Evolutionary conservation across 108 stramenopile genomes (phyloP), one percentile per base, ranked within the genome.

Genomic region (Bacterosira constricta): DNA sequence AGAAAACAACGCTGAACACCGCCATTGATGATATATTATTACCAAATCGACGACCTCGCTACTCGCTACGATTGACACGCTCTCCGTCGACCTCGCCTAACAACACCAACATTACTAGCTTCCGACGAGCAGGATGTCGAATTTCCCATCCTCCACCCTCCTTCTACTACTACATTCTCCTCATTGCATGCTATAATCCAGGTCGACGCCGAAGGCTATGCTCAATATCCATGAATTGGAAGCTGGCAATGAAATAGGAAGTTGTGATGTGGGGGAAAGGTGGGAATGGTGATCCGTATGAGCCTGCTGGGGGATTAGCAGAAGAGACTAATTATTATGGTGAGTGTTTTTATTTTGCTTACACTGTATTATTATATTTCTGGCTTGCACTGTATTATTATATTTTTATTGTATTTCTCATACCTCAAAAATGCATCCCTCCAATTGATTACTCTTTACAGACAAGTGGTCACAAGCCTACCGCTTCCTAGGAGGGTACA

Each of bases 381-480:
- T n/a, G n/a, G 12, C 41, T 3, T 11, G 2, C 12, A n/a, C 41
- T 42, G 6, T 42, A 12, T 3, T 11, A n/a, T n/a, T n/a, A 11
- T n/a, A n/a, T n/a, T 42, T 11, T n/a, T n/a, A 18, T 6, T 5
- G 15, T 5, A 49, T 49, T 49, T 12, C 39, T 41, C 10, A 41
- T 11, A 41, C 39, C 10, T 41, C 10, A 41, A 12, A 11, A 41
- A 12, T 41, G 12, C 8, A 8, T 41, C 12, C 12, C 10, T 11
- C 27, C 25, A 3, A 1, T 7, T 20, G 27, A 20, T 6, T 23
- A 30, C 31, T 8, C 42, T 47, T 47, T 44, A 1, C 67, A 54
- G 86, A 90, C 63, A 88, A 86, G 78, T 94, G 92, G 92, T 72
- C 75, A 41, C 92, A 94, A 73, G 92, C 86, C 11, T 94, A 91